Percentiles rank a stretch among this genome's conserved stretches.
These are phyloP conservation scores for Myxozyma lipomycoides DNA, from an alignment of 805 yeast genomes.

Conservation along the genomic window DNA sequence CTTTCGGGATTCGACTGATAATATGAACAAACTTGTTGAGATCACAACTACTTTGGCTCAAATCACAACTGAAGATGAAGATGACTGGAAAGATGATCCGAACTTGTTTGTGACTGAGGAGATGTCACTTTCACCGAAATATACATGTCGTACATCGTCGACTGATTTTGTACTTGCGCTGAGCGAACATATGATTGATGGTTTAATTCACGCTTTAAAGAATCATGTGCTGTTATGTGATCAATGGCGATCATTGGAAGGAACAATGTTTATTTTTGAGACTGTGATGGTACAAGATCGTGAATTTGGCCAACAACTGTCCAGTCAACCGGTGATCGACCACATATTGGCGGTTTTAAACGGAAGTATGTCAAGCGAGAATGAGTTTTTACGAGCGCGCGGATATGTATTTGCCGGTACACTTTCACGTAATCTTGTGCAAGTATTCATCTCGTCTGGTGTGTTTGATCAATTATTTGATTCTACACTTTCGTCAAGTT, in stretches of 20 bases:
- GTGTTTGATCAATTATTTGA: constrained; percentile 13
- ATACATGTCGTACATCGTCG: constrained; percentile 57
- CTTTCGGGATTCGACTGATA: constrained; percentile 3
- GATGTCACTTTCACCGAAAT: constrained; percentile 59
- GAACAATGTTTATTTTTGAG: constrained; percentile 16
- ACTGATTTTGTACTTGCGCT: constrained; percentile 42
- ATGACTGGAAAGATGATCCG: constrained; percentile 55
- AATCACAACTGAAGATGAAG: constrained; percentile 42
- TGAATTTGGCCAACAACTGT: constrained; percentile 9
- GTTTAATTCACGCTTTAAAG: background rate
- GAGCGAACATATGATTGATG: constrained; percentile 1
- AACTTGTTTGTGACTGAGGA: constrained; percentile 71
- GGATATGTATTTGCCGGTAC: constrained; percentile 24
- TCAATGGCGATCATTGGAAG: constrained; percentile 9
- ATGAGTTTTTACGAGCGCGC: constrained; percentile 24
- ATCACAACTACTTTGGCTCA: constrained; percentile 41
- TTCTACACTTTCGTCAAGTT: constrained; percentile 10
- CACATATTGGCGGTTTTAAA: background rate
- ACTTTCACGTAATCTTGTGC: constrained; percentile 11
- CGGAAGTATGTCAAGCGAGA: background rate
- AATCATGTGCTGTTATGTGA: background rate
- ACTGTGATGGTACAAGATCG: constrained; percentile 20
- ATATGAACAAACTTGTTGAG: constrained; percentile 5
- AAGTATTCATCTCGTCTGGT: background rate
- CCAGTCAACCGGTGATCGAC: background rate